Base-by-base conservation (phyloP, 163 green algal species). In the Trebouxiophyceae sp. region DNA sequence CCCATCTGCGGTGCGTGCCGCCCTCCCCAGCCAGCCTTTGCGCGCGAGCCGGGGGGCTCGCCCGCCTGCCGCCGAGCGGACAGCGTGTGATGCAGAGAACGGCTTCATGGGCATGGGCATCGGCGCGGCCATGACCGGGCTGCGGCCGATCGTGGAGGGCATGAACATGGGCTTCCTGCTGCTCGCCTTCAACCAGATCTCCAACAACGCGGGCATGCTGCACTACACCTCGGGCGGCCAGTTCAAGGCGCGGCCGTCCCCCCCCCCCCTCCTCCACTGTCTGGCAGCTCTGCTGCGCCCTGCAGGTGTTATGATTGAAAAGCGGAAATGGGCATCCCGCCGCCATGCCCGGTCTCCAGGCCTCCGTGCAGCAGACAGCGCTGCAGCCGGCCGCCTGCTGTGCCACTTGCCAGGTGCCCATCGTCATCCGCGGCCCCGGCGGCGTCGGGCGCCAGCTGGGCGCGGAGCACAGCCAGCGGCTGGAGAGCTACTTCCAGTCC, bases 81-180 rank as follows among this genome's bases (percentile, higher is more conserved):
- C n/a, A n/a, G n/a, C n/a, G n/a, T n/a, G n/a, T n/a, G n/a, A n/a
- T 59, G 60, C 84, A 91, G 87, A 96, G 75, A 94, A 93, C 61
- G 82, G 84, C 57, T 95, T 95, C 81, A 90, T 90, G 80, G 89
- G 91, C 68, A 93, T 95, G 87, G 88, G 87, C 34, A 86, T 98
- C 31, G 92, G 92, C 44, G 92, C 91, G 19, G 92, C 89, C 22
- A 97, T 98, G 92, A 96, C 88, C 1, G 92, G 92, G 2, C 83
- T 97, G 75, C 78, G 92, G 22, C 90, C 91, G 23, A 94, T 98
- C 60, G 85, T 98, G 33, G 92, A 98, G 82, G 87, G 90, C 77
- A 98, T 98, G 92, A 98, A 97, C 85, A 97, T 97, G 87, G 89
- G 89, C 60, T 98, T 98, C 78, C 72, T 96, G 60, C 85, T 98